Evolutionary conservation across 1,284 basidiomycete species (phyloP).

Genomic region (Tilletia setariae): DNA sequence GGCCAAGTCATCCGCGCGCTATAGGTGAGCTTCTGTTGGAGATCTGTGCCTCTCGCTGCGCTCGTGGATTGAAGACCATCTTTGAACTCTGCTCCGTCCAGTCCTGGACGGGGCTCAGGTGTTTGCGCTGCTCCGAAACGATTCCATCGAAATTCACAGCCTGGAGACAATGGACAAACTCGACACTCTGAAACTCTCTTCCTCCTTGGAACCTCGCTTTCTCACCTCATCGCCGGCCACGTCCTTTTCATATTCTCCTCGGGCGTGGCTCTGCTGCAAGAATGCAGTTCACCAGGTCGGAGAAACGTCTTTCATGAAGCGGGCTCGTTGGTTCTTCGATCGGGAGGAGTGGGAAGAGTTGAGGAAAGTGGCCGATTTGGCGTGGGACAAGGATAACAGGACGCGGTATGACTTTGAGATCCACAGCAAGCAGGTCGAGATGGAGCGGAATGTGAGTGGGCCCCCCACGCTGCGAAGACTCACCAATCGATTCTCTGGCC

Average conservation of each 20-base stretch:
- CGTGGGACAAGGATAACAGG: conserved; percentile 14
- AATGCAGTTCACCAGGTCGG: conserved; percentile 24
- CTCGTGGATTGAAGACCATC: not conserved
- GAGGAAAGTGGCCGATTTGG: conserved; percentile 17
- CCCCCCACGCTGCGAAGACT: too few relatives aligned
- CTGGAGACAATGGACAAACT: conserved; percentile 31
- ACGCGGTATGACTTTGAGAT: not conserved
- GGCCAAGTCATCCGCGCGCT: conserved; percentile 49
- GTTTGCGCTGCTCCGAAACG: conserved; percentile 45
- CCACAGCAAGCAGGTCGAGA: too few relatives aligned
- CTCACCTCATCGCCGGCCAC: conserved; percentile 20
- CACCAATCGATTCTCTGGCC: too few relatives aligned
- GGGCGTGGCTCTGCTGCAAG: conserved; percentile 6
- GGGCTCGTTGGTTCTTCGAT: conserved; percentile 16
- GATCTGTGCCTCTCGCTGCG: not conserved
- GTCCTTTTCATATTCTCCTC: conserved; percentile 13
- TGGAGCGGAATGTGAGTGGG: too few relatives aligned
- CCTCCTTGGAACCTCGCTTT: conserved; percentile 39
- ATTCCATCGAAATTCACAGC: conserved; percentile 44
- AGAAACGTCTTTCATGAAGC: not conserved
- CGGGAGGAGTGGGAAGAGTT: conserved; percentile 15
- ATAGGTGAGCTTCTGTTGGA: conserved; percentile 26
- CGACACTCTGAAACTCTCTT: conserved; percentile 31
- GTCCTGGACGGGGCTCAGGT: conserved; percentile 30
- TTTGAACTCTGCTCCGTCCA: not conserved